Conservation (phyloP, 1,139 yeast genomes). For the Wickerhamiella pararugosa region DNA sequence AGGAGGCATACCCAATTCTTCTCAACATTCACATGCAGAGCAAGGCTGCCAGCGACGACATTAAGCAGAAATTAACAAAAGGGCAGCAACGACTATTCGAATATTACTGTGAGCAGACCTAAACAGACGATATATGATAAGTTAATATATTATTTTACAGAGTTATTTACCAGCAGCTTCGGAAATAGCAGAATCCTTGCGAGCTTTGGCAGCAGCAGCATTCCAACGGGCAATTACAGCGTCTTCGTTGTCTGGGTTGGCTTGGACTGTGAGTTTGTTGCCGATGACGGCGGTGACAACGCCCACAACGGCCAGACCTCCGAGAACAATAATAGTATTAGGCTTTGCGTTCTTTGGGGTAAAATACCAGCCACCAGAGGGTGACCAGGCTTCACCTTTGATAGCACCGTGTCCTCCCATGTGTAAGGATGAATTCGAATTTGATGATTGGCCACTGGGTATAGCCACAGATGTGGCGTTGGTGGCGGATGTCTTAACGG, state of each 20-base stretch:
- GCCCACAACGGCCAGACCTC: slow-evolving; percentile 23
- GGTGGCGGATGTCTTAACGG: not conserved
- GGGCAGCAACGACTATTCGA: slow-evolving; percentile 21
- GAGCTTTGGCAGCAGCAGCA: slow-evolving; percentile 26
- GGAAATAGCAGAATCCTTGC: slow-evolving; percentile 17
- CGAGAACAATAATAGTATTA: slow-evolving; percentile 23
- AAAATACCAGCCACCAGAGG: slow-evolving; percentile 32
- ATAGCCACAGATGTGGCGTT: not conserved
- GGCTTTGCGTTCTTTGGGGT: slow-evolving; percentile 30
- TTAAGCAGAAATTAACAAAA: slow-evolving; percentile 15
- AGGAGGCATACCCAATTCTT: slow-evolving; percentile 20
- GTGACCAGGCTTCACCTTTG: slow-evolving; percentile 25
- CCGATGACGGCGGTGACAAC: slow-evolving; percentile 22
- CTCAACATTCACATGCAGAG: slow-evolving; percentile 11
- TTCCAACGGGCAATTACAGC: slow-evolving; percentile 27
- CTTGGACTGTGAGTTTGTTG: slow-evolving; percentile 19
- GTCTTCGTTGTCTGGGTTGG: slow-evolving; percentile 22
- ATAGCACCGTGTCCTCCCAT: slow-evolving; percentile 16
- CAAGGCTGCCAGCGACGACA: slow-evolving; percentile 9
- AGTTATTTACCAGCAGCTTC: slow-evolving; percentile 2
- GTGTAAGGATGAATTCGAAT: not conserved
- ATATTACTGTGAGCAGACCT: slow-evolving; percentile 14
- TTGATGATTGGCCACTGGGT: not conserved
- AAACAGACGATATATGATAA: no score
- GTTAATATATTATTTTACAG: no score